Evolutionary conservation across 2,329 filamentous ascomycete species (phyloP).

Genomic region (Nemania bipapillata): DNA sequence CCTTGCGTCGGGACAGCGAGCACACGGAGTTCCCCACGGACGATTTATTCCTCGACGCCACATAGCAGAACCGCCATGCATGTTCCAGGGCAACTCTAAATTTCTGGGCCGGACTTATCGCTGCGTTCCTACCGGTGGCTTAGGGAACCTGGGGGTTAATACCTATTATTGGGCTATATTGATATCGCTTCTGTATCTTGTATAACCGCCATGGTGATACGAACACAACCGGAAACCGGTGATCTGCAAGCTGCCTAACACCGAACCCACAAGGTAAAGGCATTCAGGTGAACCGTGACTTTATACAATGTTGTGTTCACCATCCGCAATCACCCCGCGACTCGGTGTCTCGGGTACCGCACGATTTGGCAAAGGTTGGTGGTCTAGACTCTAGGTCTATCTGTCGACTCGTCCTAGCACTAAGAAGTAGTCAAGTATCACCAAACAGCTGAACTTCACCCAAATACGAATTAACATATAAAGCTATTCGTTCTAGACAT

Average conservation of each 20-base stretch:
- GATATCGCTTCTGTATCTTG: not conserved
- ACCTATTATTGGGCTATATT: not conserved
- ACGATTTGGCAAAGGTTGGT: not conserved
- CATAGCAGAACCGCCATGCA: slow-evolving; percentile 1
- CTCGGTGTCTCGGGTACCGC: not conserved
- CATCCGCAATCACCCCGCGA: not conserved
- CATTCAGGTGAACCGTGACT: not conserved
- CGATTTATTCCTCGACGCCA: not conserved
- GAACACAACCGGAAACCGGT: not conserved
- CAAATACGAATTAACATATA: not conserved
- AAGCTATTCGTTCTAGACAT: not conserved
- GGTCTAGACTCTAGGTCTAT: too few species aligned
- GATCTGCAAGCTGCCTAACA: not conserved
- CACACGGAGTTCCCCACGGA: slow-evolving; percentile 36
- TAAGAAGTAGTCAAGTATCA: too few species aligned
- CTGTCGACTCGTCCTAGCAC: too few species aligned
- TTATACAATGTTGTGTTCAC: not conserved
- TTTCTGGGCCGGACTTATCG: not conserved
- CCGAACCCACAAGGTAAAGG: not conserved
- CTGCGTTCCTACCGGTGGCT: not conserved
- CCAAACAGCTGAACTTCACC: not conserved
- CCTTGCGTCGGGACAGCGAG: slow-evolving; percentile 7
- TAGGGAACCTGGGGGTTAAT: not conserved
- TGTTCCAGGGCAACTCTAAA: slow-evolving; percentile 1
- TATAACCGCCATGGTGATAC: not conserved